These are phyloP conservation scores for Astrothelium macrocarpum DNA, from an alignment of 495 filamentous ascomycete genomes.

Conservation along the genomic window DNA sequence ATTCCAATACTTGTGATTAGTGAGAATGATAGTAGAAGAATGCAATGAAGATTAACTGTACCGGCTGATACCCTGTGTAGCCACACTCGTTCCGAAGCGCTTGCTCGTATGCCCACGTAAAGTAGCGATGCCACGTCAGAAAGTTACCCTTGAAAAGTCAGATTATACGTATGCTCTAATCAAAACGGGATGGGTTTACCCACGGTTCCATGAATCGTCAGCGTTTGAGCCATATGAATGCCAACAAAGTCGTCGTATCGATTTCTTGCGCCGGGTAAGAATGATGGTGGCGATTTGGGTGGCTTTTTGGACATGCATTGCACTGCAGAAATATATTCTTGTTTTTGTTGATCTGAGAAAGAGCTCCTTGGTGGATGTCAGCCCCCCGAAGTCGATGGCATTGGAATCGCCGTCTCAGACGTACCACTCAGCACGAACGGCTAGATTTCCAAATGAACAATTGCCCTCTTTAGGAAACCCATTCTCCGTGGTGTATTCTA, in stretches of 20 bases:
- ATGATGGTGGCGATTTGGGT: constrained; percentile 33
- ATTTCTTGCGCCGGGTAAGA: constrained; percentile 42
- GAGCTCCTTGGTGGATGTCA: constrained; percentile 17
- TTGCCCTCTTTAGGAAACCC: constrained; percentile 19
- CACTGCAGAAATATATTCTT: constrained; percentile 52
- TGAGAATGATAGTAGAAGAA: background rate
- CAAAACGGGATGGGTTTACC: background rate
- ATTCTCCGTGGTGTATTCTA: constrained; percentile 16
- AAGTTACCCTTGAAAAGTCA: constrained; percentile 44
- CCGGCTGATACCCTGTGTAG: constrained; percentile 48
- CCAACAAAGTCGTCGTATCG: constrained; percentile 65
- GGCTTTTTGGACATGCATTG: constrained; percentile 50
- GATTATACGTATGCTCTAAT: background rate
- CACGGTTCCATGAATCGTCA: constrained; percentile 51
- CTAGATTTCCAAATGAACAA: constrained; percentile 27
- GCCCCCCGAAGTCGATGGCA: background rate
- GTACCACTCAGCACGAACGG: constrained; percentile 31
- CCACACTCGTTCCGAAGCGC: constrained; percentile 62
- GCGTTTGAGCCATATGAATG: constrained; percentile 56
- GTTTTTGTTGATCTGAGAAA: constrained; percentile 40
- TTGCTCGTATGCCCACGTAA: constrained; percentile 52
- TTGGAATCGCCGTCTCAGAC: background rate
- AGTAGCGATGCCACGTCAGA: constrained; percentile 64
- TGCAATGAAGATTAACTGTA: background rate
- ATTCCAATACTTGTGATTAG: constrained; percentile 38